These are phyloP conservation scores for Schoenoplectus tabernaemontani DNA, from an alignment of 202 grass and related monocot genomes.

Conservation along the genomic window DNA sequence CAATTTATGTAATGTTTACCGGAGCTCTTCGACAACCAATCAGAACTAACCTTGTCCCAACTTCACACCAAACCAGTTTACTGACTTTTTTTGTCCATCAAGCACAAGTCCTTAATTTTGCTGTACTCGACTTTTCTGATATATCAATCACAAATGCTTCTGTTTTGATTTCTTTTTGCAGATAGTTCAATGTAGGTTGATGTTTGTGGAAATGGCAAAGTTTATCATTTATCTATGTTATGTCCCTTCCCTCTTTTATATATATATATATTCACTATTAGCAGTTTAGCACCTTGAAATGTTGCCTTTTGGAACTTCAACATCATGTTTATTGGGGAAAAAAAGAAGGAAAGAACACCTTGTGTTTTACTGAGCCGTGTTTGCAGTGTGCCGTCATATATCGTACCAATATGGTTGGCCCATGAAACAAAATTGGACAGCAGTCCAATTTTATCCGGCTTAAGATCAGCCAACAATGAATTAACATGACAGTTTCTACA, in stretches of 20 bases:
- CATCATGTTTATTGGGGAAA: no score
- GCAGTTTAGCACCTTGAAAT: not conserved
- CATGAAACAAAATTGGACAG: not conserved
- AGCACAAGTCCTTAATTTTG: not conserved
- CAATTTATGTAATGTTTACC: not conserved
- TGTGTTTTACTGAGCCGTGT: not conserved
- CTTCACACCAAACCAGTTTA: not conserved
- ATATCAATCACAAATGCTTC: not conserved
- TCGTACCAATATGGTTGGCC: not conserved
- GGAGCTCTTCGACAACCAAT: not conserved
- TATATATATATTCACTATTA: not conserved
- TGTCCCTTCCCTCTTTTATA: not conserved
- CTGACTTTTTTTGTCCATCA: not conserved
- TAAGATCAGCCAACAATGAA: not conserved
- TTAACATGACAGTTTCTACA: not conserved
- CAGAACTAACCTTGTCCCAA: not conserved
- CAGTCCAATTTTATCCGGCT: no score
- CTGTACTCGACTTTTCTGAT: no score
- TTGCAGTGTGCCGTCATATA: not conserved
- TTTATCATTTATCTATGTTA: not conserved
- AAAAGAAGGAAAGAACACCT: no score
- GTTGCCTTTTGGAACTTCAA: not conserved
- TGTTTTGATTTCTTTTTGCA: constrained; percentile 5
- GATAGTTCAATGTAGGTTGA: constrained; percentile 48
- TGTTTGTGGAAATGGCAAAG: constrained; percentile 50